A percentile compares a stretch with the other conserved stretches of the same genome.
Conservation (phyloP, 768 basidiomycete species). For the Phylloporus sp. region DNA sequence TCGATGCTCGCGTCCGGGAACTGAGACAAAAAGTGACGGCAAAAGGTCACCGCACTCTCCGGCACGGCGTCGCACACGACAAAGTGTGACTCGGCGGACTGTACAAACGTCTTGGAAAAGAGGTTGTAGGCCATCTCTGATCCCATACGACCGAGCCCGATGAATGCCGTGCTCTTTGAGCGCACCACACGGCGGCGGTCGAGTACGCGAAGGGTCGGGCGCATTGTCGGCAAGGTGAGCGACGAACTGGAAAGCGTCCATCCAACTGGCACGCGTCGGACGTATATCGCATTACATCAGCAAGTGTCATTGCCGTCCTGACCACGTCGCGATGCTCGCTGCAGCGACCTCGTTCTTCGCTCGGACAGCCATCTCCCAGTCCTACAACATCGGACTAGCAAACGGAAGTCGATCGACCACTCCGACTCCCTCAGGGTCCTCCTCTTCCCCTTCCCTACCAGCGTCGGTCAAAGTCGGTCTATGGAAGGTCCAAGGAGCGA, state of each 20-base stretch:
- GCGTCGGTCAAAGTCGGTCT: slow-evolving; percentile 60
- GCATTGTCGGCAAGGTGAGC: slow-evolving; percentile 37
- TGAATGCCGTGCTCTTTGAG: slow-evolving; percentile 61
- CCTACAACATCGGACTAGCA: slow-evolving; percentile 57
- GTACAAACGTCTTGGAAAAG: slow-evolving; percentile 66
- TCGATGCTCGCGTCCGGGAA: slow-evolving; percentile 58
- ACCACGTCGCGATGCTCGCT: slow-evolving; percentile 52
- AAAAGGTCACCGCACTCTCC: slow-evolving; percentile 54
- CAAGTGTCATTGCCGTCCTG: neutral
- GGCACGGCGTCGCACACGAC: slow-evolving; percentile 75
- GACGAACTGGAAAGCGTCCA: no score
- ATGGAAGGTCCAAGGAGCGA: slow-evolving; percentile 85
- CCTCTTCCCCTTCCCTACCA: slow-evolving; percentile 35
- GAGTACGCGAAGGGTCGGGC: slow-evolving; percentile 40
- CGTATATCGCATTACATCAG: slow-evolving; percentile 9
- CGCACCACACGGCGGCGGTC: slow-evolving; percentile 34
- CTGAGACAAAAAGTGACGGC: slow-evolving; percentile 46
- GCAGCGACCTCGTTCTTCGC: slow-evolving; percentile 81
- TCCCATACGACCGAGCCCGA: slow-evolving; percentile 87
- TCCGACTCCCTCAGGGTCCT: slow-evolving; percentile 31
- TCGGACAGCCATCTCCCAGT: slow-evolving; percentile 75
- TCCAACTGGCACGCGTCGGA: no score
- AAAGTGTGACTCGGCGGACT: slow-evolving; percentile 51
- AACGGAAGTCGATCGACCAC: slow-evolving; percentile 36
- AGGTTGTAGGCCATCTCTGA: slow-evolving; percentile 83